Base-by-base conservation (phyloP, 2,329 filamentous ascomycete species). In the Drechslera avenae region DNA sequence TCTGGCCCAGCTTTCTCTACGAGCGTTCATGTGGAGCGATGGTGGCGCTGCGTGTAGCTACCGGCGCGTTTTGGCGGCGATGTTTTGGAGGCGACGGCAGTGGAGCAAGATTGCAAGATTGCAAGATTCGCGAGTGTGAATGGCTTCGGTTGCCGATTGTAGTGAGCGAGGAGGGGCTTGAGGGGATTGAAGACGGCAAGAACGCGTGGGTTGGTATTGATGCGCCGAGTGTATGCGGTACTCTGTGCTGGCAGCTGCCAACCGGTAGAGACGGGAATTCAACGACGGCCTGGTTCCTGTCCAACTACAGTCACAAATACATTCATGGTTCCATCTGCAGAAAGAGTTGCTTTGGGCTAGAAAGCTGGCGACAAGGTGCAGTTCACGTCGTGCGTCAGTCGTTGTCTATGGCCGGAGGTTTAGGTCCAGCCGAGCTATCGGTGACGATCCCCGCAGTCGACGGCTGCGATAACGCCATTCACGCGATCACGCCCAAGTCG, bases 1-100 rank as follows among this genome's bases (percentile, higher is more conserved):
- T 74, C 86, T 86, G 43, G 84, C 86, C 34, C 81, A 81, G 59
- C 83, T 61, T 36, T 56, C 55, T 18, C 55, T 40, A 14, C 55
- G 54, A 46, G 54, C 50, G 17, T 54, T 63, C 44, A 60, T 58
- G 31, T 35, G 39, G 37, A 33, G 45, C 30, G 46, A 42, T 36
- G 33, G 48, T 50, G 45, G 43, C 41, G 39, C 23, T 30, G 14
- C 30, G n/a, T 39, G 39, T 28, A 36, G 43, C 39, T 41, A 16
- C 81, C 81, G 46, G 80, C 81, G 50, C 83, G 78, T 34, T 32
- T 34, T 32, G 26, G 44, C 14, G 32, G 28, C 21, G 44, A 39
- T 33, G 37, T 37, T 18, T 18, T 42, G 33, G 43, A 30, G 39
- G 49, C 37, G 49, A 48, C 39, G 18, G 33, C 44, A 43, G 35